phyloP scores from a whole-genome alignment of 2,329 filamentous ascomycete species.

The Fusarium sp. region DNA sequence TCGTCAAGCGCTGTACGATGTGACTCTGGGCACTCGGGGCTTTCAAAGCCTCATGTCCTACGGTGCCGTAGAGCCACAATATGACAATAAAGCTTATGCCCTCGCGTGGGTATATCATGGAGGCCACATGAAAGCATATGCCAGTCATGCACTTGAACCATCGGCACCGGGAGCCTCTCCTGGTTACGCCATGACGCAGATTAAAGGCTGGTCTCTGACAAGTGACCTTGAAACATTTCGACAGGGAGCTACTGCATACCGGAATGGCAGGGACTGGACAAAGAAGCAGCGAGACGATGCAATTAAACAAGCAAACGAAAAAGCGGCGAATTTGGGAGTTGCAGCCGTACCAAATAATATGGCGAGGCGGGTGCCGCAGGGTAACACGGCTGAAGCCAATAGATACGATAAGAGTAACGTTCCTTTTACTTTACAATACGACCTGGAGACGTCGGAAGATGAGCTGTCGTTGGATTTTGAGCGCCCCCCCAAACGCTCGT shows the following conservation, averaged over 20 bases:
- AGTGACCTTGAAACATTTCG: conserved; percentile 51
- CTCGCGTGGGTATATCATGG: conserved; percentile 56
- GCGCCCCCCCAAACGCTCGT: too few species aligned
- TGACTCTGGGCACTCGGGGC: conserved; percentile 54
- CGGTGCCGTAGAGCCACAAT: conserved; percentile 46
- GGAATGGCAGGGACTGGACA: conserved; percentile 59
- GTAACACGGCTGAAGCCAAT: too few species aligned
- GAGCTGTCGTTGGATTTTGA: too few species aligned
- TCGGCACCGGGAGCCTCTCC: conserved; percentile 44
- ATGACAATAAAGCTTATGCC: conserved; percentile 58
- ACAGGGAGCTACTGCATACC: conserved; percentile 55
- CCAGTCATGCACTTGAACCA: conserved; percentile 54
- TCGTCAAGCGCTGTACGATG: conserved; percentile 56
- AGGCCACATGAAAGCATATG: conserved; percentile 56
- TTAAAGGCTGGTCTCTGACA: conserved; percentile 51
- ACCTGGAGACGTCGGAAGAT: too few species aligned
- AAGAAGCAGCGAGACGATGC: conserved; percentile 55
- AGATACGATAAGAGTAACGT: too few species aligned
- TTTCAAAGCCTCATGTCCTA: conserved; percentile 56
- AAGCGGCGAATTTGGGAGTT: too few species aligned
- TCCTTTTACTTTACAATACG: too few species aligned
- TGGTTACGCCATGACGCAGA: conserved; percentile 59
- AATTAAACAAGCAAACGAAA: conserved; percentile 51
- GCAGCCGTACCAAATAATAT: too few species aligned
- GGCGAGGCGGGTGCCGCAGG: too few species aligned